Evolutionary conservation across 2,329 filamentous ascomycete species (phyloP).

Genomic region (Sporothrix curviconia): DNA sequence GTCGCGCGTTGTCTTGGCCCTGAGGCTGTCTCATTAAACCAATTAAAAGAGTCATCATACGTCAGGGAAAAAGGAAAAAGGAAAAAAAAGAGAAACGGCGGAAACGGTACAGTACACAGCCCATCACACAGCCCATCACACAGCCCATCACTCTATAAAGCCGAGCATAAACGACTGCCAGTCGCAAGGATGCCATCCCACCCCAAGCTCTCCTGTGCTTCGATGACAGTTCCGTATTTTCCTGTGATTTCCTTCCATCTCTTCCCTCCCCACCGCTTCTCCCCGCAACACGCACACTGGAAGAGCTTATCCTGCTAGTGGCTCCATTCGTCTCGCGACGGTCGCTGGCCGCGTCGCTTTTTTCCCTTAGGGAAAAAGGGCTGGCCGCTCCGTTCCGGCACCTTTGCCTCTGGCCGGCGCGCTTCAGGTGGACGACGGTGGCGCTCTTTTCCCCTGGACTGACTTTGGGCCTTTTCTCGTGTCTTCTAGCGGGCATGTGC

Average conservation of each 20-base stretch:
- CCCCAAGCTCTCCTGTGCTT: too few relatives aligned
- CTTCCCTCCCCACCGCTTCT: too few relatives aligned
- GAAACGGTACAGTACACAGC: too few relatives aligned
- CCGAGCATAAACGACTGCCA: too few relatives aligned
- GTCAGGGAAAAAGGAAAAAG: not conserved
- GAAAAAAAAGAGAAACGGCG: not conserved
- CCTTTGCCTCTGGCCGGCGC: not conserved
- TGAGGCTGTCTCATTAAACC: not conserved
- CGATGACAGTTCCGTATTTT: too few relatives aligned
- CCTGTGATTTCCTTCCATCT: too few relatives aligned
- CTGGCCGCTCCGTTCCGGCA: constrained; percentile 7
- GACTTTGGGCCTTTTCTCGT: not conserved
- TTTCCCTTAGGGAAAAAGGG: not conserved
- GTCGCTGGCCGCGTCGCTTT: constrained; percentile 4
- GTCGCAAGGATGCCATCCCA: too few relatives aligned
- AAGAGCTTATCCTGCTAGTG: constrained; percentile 14
- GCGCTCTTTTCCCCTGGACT: not conserved
- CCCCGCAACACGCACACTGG: not conserved
- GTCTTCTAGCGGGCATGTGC: not conserved
- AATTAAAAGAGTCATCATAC: not conserved
- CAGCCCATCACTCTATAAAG: too few relatives aligned
- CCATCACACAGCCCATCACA: too few relatives aligned
- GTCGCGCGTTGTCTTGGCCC: not conserved
- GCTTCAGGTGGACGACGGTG: too few relatives aligned
- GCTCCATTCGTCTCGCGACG: constrained; percentile 23